These are phyloP conservation scores for Fusarium sublunatum DNA, from an alignment of 2,329 filamentous ascomycete species.

Conservation along the genomic window DNA sequence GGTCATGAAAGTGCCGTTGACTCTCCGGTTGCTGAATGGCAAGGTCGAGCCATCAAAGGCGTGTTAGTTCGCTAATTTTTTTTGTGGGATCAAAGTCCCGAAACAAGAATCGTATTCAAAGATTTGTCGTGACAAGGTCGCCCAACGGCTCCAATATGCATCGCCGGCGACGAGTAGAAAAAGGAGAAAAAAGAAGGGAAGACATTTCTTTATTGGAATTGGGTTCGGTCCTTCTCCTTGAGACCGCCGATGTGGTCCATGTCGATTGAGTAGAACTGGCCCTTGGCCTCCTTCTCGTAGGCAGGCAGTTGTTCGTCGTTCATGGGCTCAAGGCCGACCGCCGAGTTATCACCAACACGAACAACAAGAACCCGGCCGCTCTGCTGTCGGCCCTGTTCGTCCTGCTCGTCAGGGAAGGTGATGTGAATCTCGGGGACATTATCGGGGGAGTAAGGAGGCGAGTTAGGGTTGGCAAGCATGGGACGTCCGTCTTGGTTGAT, in stretches of 20 bases:
- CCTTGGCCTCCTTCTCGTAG: constrained; percentile 83
- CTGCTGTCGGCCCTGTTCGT: constrained; percentile 82
- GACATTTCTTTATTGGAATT: constrained; percentile 50
- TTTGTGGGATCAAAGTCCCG: constrained; percentile 17
- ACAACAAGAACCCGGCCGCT: constrained; percentile 92
- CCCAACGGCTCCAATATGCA: constrained; percentile 44
- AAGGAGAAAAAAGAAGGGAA: constrained; percentile 26
- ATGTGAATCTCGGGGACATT: constrained; percentile 96
- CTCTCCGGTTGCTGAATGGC: constrained; percentile 35
- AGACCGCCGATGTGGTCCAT: constrained; percentile 94
- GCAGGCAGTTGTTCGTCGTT: constrained; percentile 84
- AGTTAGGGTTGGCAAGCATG: constrained; percentile 79
- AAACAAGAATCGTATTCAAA: constrained; percentile 35
- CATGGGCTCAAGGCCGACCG: constrained; percentile 88
- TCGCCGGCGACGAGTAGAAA: constrained; percentile 42
- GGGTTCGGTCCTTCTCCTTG: constrained; percentile 80
- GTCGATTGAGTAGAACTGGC: constrained; percentile 91
- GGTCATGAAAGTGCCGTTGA: constrained; percentile 43
- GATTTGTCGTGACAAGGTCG: constrained; percentile 42
- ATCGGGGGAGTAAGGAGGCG: constrained; percentile 81
- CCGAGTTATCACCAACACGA: constrained; percentile 85
- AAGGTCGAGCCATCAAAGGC: constrained; percentile 35
- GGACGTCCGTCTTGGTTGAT: constrained; percentile 81
- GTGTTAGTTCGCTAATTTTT: constrained; percentile 40
- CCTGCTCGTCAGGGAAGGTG: constrained; percentile 96